Evolutionary conservation across 331 rosid species (phyloP).

Genomic region (Stylosanthes scabra): DNA sequence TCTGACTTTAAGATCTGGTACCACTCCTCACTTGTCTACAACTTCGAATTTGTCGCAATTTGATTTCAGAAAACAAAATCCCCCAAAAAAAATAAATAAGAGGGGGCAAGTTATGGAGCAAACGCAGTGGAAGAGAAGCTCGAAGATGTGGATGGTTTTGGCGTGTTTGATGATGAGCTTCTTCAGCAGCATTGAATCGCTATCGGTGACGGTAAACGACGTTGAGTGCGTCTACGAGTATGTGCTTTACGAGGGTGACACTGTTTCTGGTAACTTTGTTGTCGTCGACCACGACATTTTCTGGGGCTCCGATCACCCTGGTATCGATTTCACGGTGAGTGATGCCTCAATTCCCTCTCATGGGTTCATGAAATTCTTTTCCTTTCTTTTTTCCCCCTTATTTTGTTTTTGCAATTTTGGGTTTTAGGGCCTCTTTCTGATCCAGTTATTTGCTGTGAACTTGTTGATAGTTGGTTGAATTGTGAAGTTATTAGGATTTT

Average conservation of each 20-base stretch:
- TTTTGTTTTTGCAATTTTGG: not conserved
- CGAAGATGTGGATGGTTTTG: slow-evolving; percentile 42
- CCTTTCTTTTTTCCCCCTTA: not conserved
- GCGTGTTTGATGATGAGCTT: slow-evolving; percentile 60
- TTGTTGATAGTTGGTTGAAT: slow-evolving; percentile 3
- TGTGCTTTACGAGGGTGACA: slow-evolving; percentile 86
- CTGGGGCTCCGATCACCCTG: slow-evolving; percentile 97
- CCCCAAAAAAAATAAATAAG: not conserved
- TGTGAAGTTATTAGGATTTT: slow-evolving; percentile 9
- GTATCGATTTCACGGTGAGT: slow-evolving; percentile 82
- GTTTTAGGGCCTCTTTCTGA: not conserved
- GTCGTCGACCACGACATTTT: slow-evolving; percentile 96
- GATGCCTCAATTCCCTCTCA: too few species aligned
- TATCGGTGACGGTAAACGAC: slow-evolving; percentile 87
- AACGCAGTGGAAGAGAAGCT: slow-evolving; percentile 38
- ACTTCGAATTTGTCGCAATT: not conserved
- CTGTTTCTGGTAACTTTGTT: slow-evolving; percentile 86
- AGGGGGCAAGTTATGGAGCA: slow-evolving; percentile 56
- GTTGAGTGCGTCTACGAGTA: slow-evolving; percentile 90
- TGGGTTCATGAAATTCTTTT: not conserved
- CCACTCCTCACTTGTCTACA: slow-evolving; percentile 2
- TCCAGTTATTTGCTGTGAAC: slow-evolving; percentile 12
- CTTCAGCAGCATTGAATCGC: slow-evolving; percentile 60
- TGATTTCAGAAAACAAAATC: not conserved
- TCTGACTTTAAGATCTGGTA: slow-evolving; percentile 27